These are phyloP conservation scores for Aspergillus sp. DNA, from an alignment of 2,329 filamentous ascomycete genomes.

Conservation along the genomic window DNA sequence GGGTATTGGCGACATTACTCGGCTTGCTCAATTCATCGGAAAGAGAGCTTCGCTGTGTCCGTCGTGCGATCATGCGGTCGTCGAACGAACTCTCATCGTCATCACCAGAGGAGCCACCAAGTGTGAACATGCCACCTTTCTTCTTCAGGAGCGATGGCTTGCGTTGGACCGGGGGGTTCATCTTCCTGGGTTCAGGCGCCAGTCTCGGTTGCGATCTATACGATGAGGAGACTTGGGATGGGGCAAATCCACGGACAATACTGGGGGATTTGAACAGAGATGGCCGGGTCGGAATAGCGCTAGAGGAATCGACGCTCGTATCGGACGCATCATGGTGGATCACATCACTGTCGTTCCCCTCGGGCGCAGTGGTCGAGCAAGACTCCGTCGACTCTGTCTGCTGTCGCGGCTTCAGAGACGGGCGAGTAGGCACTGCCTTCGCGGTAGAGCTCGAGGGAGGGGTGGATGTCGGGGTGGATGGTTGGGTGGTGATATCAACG, in stretches of 20 bases:
- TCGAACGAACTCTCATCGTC: conserved; percentile 71
- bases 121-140: conserved; percentile 57
- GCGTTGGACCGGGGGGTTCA: conserved; percentile 56
- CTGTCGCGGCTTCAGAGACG: conserved; percentile 16
- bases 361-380: conserved; percentile 49
- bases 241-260: conserved; percentile 79
- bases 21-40: conserved; percentile 46
- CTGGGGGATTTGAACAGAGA: conserved; percentile 55
- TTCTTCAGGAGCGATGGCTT: conserved; percentile 50
- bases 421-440: conserved; percentile 27
- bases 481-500: conserved; percentile 36
- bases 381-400: conserved; percentile 47
- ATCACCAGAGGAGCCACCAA: conserved; percentile 80
- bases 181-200: conserved; percentile 40
- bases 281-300: conserved; percentile 30
- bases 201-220: conserved; percentile 55
- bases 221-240: conserved; percentile 62
- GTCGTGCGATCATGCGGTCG: conserved; percentile 48
- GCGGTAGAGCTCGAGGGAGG: conserved; percentile 23
- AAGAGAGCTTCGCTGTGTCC: conserved; percentile 46
- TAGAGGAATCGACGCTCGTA: conserved; percentile 52
- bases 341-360: conserved; percentile 39
- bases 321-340: conserved; percentile 44
- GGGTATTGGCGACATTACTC: conserved; percentile 14
- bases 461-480: conserved; percentile 24